Conservation (phyloP, 805 yeast species). For the Candida schatavii region DNA sequence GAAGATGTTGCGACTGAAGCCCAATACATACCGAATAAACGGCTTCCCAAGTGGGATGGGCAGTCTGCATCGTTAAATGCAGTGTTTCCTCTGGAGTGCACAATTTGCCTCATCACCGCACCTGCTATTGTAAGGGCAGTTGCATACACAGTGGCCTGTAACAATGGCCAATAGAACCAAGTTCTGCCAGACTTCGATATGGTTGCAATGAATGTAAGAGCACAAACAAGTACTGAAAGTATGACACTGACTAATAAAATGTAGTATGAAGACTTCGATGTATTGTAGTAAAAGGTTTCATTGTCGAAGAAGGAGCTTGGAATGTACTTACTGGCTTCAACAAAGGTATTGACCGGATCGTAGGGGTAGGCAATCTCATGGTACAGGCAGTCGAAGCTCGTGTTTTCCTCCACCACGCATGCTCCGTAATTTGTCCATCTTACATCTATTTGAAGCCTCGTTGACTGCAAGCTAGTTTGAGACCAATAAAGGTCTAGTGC, state of each 20-base stretch:
- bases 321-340: neutral
- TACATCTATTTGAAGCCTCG: too few relatives aligned
- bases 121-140: neutral
- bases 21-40: neutral
- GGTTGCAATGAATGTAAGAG: neutral
- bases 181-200: neutral
- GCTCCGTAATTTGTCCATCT: slow-evolving; percentile 1
- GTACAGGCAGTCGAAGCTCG: too few relatives aligned
- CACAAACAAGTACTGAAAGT: neutral
- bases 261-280: neutral
- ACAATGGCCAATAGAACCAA: neutral
- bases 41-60: neutral
- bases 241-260: neutral
- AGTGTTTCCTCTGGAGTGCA: neutral
- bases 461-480: too few relatives aligned
- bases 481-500: slow-evolving; percentile 1
- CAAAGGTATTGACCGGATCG: neutral
- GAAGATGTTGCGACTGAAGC: neutral
- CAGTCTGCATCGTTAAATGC: neutral
- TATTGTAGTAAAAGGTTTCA: neutral
- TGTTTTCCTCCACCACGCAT: neutral
- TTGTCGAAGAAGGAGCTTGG: neutral
- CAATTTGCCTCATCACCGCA: neutral
- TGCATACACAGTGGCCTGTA: neutral
- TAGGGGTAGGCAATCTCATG: neutral